Evolutionary conservation across 768 basidiomycete genomes (phyloP).

Genomic region (Mycena chlorophos): DNA sequence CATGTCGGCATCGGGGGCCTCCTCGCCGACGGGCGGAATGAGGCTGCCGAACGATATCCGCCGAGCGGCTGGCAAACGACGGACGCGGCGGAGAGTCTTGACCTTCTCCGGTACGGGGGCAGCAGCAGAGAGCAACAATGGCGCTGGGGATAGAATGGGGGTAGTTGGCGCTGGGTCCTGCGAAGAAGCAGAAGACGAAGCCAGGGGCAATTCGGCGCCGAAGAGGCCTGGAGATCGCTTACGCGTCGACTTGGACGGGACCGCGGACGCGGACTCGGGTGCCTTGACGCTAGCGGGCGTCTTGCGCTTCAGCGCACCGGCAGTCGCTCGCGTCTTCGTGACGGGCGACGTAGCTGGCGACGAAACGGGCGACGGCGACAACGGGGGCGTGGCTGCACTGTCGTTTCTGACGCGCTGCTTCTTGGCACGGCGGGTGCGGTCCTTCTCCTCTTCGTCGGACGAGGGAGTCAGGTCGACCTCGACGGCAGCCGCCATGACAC

Average conservation of each 20-base stretch:
- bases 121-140: slow-evolving; percentile 15
- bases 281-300: slow-evolving; percentile 10
- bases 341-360: not conserved
- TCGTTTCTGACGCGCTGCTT: slow-evolving; percentile 47
- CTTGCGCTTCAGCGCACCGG: slow-evolving; percentile 11
- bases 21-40: slow-evolving; percentile 38
- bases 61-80: slow-evolving; percentile 47
- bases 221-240: slow-evolving; percentile 67
- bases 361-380: slow-evolving; percentile 15
- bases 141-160: slow-evolving; percentile 16
- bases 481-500: slow-evolving; percentile 32
- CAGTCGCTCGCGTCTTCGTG: not conserved
- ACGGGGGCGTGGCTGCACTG: slow-evolving; percentile 26
- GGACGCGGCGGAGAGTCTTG: slow-evolving; percentile 53
- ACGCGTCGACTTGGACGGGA: slow-evolving; percentile 21
- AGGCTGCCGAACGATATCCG: slow-evolving; percentile 69
- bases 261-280: slow-evolving; percentile 6
- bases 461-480: slow-evolving; percentile 45
- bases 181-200: slow-evolving; percentile 29
- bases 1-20: slow-evolving; percentile 34
- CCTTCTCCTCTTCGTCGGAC: slow-evolving; percentile 77
- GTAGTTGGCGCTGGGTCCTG: slow-evolving; percentile 27
- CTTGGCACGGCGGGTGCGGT: slow-evolving; percentile 60
- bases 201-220: slow-evolving; percentile 60
- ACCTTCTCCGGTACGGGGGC: slow-evolving; percentile 29